Percentiles rank a stretch among this genome's conserved stretches.
These are phyloP conservation scores for Aspergillus phoenicis DNA, from an alignment of 2,329 filamentous ascomycete species.

Conservation along the genomic window DNA sequence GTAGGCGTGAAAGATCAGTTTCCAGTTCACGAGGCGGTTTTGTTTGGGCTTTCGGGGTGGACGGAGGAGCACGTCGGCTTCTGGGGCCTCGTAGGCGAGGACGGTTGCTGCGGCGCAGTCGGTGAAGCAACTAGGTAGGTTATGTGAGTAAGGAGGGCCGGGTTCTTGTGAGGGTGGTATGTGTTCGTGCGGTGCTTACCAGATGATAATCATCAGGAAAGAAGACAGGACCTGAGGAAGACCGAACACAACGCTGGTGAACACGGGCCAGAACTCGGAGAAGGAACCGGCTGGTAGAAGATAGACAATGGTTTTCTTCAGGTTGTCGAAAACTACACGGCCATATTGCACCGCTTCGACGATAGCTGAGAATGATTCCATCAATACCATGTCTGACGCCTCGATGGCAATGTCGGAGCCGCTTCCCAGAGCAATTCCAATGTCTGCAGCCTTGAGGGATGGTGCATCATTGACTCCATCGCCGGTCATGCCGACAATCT, in stretches of 20 bases:
- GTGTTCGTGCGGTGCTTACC: conserved; percentile 39
- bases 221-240: conserved; percentile 72
- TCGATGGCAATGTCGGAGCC: conserved; percentile 65
- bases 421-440: conserved; percentile 61
- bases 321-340: conserved; percentile 72
- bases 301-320: conserved; percentile 77
- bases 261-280: conserved; percentile 74
- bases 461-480: conserved; percentile 56
- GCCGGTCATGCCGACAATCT: conserved; percentile 59
- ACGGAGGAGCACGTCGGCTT: conserved; percentile 72
- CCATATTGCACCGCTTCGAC: conserved; percentile 73
- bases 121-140: conserved; percentile 63
- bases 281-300: conserved; percentile 73
- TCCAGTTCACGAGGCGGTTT: conserved; percentile 72
- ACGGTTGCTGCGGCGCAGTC: conserved; percentile 73
- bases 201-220: conserved; percentile 72
- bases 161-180: neutral
- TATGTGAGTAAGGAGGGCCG: neutral
- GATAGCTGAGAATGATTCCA: conserved; percentile 71
- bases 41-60: conserved; percentile 68
- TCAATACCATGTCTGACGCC: conserved; percentile 63
- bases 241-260: conserved; percentile 72
- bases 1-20: conserved; percentile 73
- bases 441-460: conserved; percentile 60
- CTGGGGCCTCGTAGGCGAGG: conserved; percentile 74